Evolutionary conservation across 2,329 filamentous ascomycete genomes (phyloP).

Genomic region (Nothophoma quercina): DNA sequence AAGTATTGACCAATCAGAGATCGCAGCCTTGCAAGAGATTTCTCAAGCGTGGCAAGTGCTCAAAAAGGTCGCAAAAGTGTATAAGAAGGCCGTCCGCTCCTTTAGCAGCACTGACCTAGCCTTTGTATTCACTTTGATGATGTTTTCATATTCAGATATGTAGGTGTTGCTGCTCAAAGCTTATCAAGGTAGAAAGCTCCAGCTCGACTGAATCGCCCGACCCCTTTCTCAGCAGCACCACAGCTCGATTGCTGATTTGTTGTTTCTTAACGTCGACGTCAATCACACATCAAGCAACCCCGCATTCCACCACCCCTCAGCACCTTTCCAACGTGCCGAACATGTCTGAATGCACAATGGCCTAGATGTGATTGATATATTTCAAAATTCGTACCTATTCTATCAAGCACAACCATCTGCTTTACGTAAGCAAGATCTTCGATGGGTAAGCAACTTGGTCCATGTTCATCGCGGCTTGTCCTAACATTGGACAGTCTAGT

Average conservation of each 20-base stretch:
- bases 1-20: background rate
- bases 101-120: background rate
- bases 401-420: conserved; percentile 11
- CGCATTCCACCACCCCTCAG: background rate
- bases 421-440: conserved; percentile 10
- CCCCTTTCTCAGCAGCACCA: background rate
- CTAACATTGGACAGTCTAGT: conserved; percentile 36
- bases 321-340: background rate
- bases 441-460: conserved; percentile 8
- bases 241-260: background rate
- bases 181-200: background rate
- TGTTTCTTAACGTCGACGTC: background rate
- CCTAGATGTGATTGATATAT: too few relatives aligned
- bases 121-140: background rate
- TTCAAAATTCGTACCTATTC: background rate
- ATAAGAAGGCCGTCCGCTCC: background rate
- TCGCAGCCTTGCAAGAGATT: background rate
- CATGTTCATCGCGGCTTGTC: background rate
- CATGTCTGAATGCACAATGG: background rate
- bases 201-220: background rate
- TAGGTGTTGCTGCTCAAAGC: background rate
- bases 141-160: background rate
- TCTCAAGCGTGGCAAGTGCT: background rate
- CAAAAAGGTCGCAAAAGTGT: background rate
- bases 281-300: background rate